Evolutionary conservation across 148 eudicot genomes (phyloP).

Genomic region (Rhododendron mucronatum): DNA sequence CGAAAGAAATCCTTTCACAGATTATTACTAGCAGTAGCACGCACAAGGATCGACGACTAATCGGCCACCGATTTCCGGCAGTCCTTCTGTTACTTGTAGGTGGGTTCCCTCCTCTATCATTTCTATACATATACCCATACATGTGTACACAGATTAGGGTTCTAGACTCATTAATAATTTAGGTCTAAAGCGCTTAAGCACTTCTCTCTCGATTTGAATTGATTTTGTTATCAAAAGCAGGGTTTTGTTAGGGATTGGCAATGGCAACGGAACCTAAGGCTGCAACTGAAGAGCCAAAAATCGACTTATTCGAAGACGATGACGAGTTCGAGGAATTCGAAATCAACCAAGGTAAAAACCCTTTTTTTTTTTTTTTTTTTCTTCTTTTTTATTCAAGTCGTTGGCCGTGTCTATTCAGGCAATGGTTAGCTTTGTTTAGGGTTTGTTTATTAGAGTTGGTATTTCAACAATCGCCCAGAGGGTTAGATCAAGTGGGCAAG

Average conservation of each 20-base stretch:
- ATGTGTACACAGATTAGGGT: background rate
- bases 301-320: constrained; percentile 79
- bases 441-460: background rate
- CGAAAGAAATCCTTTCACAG: background rate
- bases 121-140: background rate
- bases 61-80: background rate
- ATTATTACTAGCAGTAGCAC: background rate
- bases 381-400: background rate
- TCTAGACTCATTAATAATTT: background rate
- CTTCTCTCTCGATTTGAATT: background rate
- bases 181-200: background rate
- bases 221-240: background rate
- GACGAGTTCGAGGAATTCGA: constrained; percentile 83
- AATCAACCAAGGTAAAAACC: constrained; percentile 47
- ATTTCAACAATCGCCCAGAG: background rate
- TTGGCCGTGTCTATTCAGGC: background rate
- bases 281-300: constrained; percentile 56
- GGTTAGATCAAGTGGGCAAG: background rate
- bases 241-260: background rate
- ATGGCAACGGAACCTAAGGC: constrained; percentile 51
- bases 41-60: background rate
- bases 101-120: background rate
- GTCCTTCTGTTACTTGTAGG: background rate
- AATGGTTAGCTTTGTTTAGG: background rate
- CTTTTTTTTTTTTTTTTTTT: background rate